These are phyloP conservation scores for Neopestalotiopsis rosae DNA, from an alignment of 2,329 filamentous ascomycete genomes.

Conservation along the genomic window DNA sequence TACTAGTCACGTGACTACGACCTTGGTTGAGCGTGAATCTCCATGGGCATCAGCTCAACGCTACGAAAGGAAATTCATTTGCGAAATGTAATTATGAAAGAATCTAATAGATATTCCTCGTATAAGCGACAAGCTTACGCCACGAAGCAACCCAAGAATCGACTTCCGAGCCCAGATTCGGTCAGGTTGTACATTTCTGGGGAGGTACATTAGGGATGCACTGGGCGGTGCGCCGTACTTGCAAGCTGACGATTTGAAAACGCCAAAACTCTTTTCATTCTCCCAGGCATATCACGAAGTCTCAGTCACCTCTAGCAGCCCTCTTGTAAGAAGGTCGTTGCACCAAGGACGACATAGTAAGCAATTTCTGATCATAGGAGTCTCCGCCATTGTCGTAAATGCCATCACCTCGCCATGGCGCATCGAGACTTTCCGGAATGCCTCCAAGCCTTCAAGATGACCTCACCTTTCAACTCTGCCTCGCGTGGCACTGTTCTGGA, in stretches of 20 bases:
- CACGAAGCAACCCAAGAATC: no score
- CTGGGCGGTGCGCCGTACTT: no score
- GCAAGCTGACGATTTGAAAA: no score
- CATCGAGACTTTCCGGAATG: not conserved
- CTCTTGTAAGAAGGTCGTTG: not conserved
- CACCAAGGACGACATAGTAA: not conserved
- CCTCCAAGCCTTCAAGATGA: not conserved
- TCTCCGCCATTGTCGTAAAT: no score
- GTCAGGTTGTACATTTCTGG: no score
- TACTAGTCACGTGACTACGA: not conserved
- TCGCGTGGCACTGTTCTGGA: not conserved
- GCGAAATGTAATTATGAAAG: no score
- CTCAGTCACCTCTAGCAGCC: not conserved
- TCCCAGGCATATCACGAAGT: not conserved
- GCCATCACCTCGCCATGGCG: not conserved
- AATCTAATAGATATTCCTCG: no score
- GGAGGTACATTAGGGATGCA: no score
- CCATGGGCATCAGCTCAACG: not conserved
- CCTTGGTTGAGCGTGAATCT: not conserved
- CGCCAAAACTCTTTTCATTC: not conserved
- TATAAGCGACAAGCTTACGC: no score
- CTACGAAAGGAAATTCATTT: no score
- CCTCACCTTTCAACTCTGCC: not conserved
- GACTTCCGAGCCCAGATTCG: no score
- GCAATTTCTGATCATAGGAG: not conserved